Evolutionary conservation across 768 basidiomycete species (phyloP), one percentile per base, ranked within the genome.

Genomic region (Tricholoma matsutake): DNA sequence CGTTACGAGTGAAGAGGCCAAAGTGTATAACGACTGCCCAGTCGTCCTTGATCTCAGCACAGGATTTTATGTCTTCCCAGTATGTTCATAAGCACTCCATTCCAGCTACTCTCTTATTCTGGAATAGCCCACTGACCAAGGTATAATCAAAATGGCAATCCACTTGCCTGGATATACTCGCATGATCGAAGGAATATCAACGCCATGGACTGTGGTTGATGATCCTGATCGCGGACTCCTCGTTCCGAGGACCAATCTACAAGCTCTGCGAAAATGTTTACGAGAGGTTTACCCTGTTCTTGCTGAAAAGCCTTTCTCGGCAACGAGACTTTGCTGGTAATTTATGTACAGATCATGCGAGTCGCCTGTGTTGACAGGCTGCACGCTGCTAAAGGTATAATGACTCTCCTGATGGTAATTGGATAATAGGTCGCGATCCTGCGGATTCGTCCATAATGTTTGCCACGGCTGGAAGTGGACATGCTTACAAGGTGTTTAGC

Each of bases 291-390:
- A 90, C 73, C 96, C 96, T 25, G 85, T 85, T 54, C 79, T 98
- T 49, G 89, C 85, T 5, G 74, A 84, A 64, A 89, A 86, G 71
- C 83, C 89, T 0, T 91, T 94, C 68, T 69, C 74, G 31, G 78
- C 77, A 6, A 96, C 94, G 10, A 76, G 96, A 61, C 72, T 98
- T 63, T 98, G 96, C 75, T 98, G 96, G 96, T 92, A 69, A 71
- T 20, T 25, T 39, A 1, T 8, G 14, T 47, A 16, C 13, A 20
- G 32, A 39, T 31, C 32, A 13, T 47, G 53, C 54, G 9, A 13
- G 31, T 14, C 6, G 11, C 43, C 43, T 45, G 45, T 25, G 14
- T 41, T 63, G 39, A 61, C 18, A 13, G 13, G 37, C 29, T 43
- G 9, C 16, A n/a, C 47, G 1, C 14, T 56, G 14, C 16, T 41